phyloP scores from a whole-genome alignment of 108 stramenopile genomes.

The Schizochytrium sp. region DNA sequence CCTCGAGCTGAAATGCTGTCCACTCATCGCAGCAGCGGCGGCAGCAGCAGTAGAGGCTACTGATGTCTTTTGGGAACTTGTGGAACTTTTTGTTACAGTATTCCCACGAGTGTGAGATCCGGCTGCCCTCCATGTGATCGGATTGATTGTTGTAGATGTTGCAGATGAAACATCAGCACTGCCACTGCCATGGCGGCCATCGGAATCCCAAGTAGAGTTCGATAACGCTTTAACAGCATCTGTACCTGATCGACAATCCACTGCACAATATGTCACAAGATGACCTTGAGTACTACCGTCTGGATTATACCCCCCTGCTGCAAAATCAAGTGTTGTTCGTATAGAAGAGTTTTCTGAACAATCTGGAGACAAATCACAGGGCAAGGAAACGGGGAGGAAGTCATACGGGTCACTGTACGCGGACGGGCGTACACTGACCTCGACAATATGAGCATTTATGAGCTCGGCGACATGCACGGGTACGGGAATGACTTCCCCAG shows the following conservation, averaged over 20 bases:
- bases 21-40: neutral
- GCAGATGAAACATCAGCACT: no score
- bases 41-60: slow-evolving; percentile 2
- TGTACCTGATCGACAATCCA: slow-evolving; percentile 29
- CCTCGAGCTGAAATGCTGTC: neutral
- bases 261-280: slow-evolving; percentile 13
- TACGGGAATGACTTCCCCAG: slow-evolving; percentile 51
- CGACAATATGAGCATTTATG: neutral
- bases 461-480: slow-evolving; percentile 49
- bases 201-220: neutral
- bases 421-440: neutral
- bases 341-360: slow-evolving; percentile 39
- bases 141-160: no score
- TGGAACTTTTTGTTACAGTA: neutral
- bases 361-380: neutral
- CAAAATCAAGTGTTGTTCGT: slow-evolving; percentile 40
- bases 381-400: neutral
- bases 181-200: neutral
- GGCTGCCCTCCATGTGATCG: neutral
- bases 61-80: neutral
- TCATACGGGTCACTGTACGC: slow-evolving; percentile 29
- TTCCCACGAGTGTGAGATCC: neutral
- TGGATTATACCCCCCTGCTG: neutral
- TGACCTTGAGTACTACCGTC: neutral
- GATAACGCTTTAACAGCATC: slow-evolving; percentile 49